A percentile compares a stretch with the other conserved stretches of the same genome.
Conservation (phyloP, 768 basidiomycete species). For the Lactifluus subvellereus region DNA sequence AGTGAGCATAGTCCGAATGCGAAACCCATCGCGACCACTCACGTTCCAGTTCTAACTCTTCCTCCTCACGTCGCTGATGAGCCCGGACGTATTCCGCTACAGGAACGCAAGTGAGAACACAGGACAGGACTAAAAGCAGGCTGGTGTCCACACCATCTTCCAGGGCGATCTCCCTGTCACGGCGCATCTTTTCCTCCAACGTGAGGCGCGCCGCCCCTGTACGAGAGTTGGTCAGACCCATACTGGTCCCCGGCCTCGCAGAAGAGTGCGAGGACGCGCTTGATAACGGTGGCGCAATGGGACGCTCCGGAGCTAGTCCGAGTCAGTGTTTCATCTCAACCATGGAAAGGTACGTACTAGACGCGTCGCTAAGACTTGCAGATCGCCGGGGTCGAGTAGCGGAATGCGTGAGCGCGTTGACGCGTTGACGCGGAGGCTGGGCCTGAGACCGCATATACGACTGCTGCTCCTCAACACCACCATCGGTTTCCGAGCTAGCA, state of each 20-base stretch:
- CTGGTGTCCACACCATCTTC: constrained; percentile 39
- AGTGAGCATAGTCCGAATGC: neutral
- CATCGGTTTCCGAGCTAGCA: constrained; percentile 37
- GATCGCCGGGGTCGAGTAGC: constrained; percentile 62
- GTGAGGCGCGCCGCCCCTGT: constrained; percentile 38
- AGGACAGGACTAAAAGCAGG: constrained; percentile 20
- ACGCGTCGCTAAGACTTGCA: constrained; percentile 70
- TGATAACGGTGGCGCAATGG: neutral
- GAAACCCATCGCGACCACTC: constrained; percentile 21
- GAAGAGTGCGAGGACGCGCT: constrained; percentile 18
- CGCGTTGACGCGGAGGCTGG: constrained; percentile 27
- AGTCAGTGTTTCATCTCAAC: neutral
- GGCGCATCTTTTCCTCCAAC: constrained; percentile 41
- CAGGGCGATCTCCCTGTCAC: constrained; percentile 32
- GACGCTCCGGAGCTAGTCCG: constrained; percentile 16
- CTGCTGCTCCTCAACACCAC: constrained; percentile 30
- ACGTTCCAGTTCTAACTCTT: constrained; percentile 39
- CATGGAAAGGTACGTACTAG: constrained; percentile 31
- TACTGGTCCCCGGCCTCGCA: constrained; percentile 41
- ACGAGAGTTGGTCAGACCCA: constrained; percentile 29
- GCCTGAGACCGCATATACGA: constrained; percentile 11
- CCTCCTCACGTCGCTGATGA: constrained; percentile 28
- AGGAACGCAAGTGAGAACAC: neutral
- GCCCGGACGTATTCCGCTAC: constrained; percentile 26
- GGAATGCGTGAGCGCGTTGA: constrained; percentile 33